phyloP scores from a whole-genome alignment of 2,329 filamentous ascomycete species.

The Tolypocladium guangdongense region DNA sequence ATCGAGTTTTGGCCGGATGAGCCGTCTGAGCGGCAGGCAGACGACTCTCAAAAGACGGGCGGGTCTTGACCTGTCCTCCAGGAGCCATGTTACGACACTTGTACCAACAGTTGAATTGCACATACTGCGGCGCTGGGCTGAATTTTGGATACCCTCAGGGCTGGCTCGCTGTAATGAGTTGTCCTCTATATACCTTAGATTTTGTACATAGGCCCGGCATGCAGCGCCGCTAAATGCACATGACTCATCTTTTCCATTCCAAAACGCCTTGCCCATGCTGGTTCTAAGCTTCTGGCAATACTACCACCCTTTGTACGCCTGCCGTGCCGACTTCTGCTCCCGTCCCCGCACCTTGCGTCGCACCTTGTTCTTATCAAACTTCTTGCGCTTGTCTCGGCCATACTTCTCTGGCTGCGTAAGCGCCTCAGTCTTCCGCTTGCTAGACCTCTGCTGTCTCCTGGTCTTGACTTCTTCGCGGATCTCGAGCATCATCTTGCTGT shows the following conservation, averaged over 20 bases:
- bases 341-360: constrained; percentile 67
- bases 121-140: not conserved
- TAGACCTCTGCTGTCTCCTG: constrained; percentile 61
- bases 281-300: not conserved
- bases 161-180: not conserved
- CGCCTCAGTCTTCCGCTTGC: constrained; percentile 83
- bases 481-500: constrained; percentile 60
- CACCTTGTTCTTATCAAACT: constrained; percentile 74
- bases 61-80: not conserved
- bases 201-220: not conserved
- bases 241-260: not conserved
- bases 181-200: not conserved
- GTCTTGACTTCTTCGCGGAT: constrained; percentile 64
- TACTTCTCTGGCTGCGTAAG: constrained; percentile 71
- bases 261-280: constrained; percentile 16
- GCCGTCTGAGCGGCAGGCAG: constrained; percentile 9
- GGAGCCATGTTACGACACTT: not conserved
- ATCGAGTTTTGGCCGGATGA: constrained; percentile 86
- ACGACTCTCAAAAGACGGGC: not conserved
- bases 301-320: constrained; percentile 50
- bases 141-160: not conserved
- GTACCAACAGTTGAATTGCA: not conserved
- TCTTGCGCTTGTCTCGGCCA: constrained; percentile 70
- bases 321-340: constrained; percentile 61
- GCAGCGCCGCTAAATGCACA: not conserved